Evolutionary conservation across 345 rosid species (phyloP), one percentile per base, ranked within the genome.

Genomic region (Eucalyptus cladocalyx): DNA sequence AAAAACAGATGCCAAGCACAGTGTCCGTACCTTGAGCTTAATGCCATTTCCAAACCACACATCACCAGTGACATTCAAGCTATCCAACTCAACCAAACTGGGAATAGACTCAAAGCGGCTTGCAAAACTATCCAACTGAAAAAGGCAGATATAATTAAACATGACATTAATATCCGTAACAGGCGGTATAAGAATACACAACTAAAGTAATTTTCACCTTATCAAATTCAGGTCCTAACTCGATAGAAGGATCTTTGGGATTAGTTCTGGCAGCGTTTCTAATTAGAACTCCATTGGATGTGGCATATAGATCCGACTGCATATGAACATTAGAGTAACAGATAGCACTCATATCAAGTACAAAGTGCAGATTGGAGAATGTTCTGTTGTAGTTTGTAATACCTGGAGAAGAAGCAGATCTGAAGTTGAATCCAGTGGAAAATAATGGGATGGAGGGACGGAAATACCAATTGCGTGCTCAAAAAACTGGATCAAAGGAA

Each of bases 11-110:
- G 51, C 32, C 65, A 42, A 23, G 32, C n/a, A 14, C 51, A 18
- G 43, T 40, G 30, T 42, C 43, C 32, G 88, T 94, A 95, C 97
- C 97, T 94, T 94, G 60, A 95, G 95, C 37, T 80, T 90, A 40
- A 95, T 40, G 50, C 89, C 94, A 86, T 94, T 91, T 86, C 96
- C 97, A 93, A 95, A 94, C 95, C 96, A 93, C 81, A 94, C 97
- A 87, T 95, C 96, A 83, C 97, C 95, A 48, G 80, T 88, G 89
- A 94, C 95, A 90, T 92, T 92, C 91, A 95, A 92, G 93, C 95
- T 92, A 76, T 95, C 93, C 87, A 94, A 90, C 88, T 90, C 92
- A 87, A 93, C 76, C 80, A 94, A 90, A 89, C 96, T 94, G 42
- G 97, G 97, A 88, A 94, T 92, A 88, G 95, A 92, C 90, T 93